Base-by-base conservation (phyloP, 2,329 filamentous ascomycete species). In the Aaosphaeria arxii region DNA sequence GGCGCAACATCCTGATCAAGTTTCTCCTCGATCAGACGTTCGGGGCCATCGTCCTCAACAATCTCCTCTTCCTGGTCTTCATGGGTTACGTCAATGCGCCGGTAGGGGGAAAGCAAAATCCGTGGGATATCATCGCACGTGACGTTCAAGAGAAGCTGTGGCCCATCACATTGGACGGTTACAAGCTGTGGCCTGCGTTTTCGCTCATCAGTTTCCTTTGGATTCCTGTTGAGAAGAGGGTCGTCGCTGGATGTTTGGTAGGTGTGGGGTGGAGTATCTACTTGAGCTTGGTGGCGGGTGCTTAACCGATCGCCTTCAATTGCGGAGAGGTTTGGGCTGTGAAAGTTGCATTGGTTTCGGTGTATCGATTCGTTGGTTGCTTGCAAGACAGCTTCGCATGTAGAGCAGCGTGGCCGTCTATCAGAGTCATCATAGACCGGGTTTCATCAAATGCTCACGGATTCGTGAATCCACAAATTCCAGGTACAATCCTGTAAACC, bases 191-290 rank as follows among this genome's bases (percentile, higher is more conserved):
- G 82, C 88, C 88, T 1, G 58, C 79, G 3, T 83, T 91, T 24
- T 87, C 84, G 53, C 63, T 87, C 13, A 63, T 88, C 52, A 88
- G 88, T 74, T 91, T 88, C 62, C 78, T 84, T 1, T 73, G 90
- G 50, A 79, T 87, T 54, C 87, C 85, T n/a, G 81, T 90, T 4
- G 80, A 90, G 60, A 78, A 79, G 45, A 77, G 88, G 35, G 85
- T 87, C 44, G 71, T 91, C 32, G 80, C 91, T 52, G 87, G 84
- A n/a, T 83, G 84, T 55, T 67, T 86, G 44, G 87, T 86, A 13
- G 88, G 88, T 5, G 77, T 92, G 28, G 78, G 75, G 11, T 92
- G 88, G 88, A 85, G 85, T 0, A 76, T 91, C 39, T 91, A 88
- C 66, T 74, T 91, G 71, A 89, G 86, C 63, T 71, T 91, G 60